phyloP scores from a whole-genome alignment of 495 filamentous ascomycete species.

The Talaromyces stipitatus region DNA sequence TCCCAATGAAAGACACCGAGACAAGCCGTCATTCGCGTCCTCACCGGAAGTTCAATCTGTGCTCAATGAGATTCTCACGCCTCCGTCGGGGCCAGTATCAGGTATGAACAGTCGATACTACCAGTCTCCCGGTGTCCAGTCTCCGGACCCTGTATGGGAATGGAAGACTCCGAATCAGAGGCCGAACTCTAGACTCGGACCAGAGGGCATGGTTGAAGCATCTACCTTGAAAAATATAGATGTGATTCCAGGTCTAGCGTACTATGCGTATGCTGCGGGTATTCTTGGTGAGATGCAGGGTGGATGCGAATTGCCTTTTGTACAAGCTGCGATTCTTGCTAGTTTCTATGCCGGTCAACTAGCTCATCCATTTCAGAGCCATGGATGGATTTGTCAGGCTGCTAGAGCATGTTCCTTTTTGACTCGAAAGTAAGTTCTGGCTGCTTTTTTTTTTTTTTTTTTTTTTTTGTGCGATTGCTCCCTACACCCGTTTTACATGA shows the following conservation, averaged over 20 bases:
- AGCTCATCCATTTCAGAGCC: slow-evolving; percentile 81
- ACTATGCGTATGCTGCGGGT: slow-evolving; percentile 77
- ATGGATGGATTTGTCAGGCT: slow-evolving; percentile 77
- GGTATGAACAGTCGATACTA: not conserved
- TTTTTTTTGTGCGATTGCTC: not conserved
- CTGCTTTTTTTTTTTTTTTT: not conserved
- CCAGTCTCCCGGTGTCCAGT: slow-evolving; percentile 3
- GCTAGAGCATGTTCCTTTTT: slow-evolving; percentile 69
- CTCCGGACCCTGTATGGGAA: not conserved
- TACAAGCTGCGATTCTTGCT: slow-evolving; percentile 79
- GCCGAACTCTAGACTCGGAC: slow-evolving; percentile 6
- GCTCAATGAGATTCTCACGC: not conserved
- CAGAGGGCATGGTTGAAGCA: not conserved
- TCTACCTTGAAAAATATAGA: slow-evolving; percentile 59
- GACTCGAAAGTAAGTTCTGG: slow-evolving; percentile 54
- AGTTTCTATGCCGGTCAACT: slow-evolving; percentile 85
- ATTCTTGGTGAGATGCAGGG: slow-evolving; percentile 79
- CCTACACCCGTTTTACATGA: slow-evolving; percentile 5
- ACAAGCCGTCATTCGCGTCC: not conserved
- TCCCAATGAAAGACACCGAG: not conserved
- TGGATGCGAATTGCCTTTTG: slow-evolving; percentile 69
- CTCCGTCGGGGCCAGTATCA: not conserved
- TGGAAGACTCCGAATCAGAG: not conserved
- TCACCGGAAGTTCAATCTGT: not conserved
- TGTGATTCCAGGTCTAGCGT: slow-evolving; percentile 78